Percentiles rank a stretch among this genome's conserved stretches.
These are phyloP conservation scores for Podospora appendiculata DNA, from an alignment of 495 filamentous ascomycete genomes.

Conservation along the genomic window DNA sequence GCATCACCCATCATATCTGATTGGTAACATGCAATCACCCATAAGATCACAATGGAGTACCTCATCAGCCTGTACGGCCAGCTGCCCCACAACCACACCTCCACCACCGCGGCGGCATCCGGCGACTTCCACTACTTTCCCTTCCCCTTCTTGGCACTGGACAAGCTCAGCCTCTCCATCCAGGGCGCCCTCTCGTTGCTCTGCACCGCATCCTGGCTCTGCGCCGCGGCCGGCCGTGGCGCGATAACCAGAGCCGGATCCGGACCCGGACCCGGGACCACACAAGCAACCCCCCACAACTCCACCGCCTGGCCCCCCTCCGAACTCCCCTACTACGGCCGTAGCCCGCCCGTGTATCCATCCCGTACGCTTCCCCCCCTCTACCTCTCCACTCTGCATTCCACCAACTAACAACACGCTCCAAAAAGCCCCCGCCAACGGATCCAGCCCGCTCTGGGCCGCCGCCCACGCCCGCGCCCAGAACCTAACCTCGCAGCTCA, in stretches of 20 bases:
- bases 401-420: neutral
- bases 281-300: too few relatives aligned
- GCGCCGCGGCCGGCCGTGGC: too few relatives aligned
- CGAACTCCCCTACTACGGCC: slow-evolving; percentile 25
- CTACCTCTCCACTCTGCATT: neutral
- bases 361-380: slow-evolving; percentile 27
- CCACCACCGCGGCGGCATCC: too few relatives aligned
- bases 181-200: slow-evolving; percentile 11
- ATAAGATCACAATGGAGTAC: slow-evolving; percentile 4
- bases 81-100: neutral
- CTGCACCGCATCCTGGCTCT: slow-evolving; percentile 5
- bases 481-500: slow-evolving; percentile 28
- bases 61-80: slow-evolving; percentile 1
- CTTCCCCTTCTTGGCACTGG: neutral
- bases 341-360: slow-evolving; percentile 44
- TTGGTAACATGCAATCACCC: neutral
- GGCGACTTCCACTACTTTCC: too few relatives aligned
- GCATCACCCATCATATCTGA: neutral
- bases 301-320: neutral
- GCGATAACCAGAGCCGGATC: too few relatives aligned
- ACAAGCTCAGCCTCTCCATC: slow-evolving; percentile 12
- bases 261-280: neutral
- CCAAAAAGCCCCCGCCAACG: slow-evolving; percentile 38
- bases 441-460: slow-evolving; percentile 28
- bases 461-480: slow-evolving; percentile 27